phyloP scores from a whole-genome alignment of 2,329 filamentous ascomycete species.

The Aspergillus sp. region DNA sequence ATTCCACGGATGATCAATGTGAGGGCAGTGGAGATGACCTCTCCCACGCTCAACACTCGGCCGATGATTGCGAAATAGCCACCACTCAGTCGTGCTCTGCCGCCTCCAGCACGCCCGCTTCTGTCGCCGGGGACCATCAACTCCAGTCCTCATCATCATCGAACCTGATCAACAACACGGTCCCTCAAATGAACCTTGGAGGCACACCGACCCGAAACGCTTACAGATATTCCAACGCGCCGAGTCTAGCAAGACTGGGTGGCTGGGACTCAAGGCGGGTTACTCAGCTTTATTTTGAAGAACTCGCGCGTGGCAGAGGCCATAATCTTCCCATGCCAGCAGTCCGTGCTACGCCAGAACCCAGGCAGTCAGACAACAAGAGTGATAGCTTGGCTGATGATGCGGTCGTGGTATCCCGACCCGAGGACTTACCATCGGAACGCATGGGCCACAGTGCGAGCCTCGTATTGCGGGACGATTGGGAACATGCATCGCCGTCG shows the following conservation, averaged over 20 bases:
- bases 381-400: constrained; percentile 35
- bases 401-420: constrained; percentile 33
- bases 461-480: constrained; percentile 46
- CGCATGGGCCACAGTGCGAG: constrained; percentile 40
- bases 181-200: constrained; percentile 40
- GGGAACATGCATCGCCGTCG: constrained; percentile 50
- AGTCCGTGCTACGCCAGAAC: constrained; percentile 23
- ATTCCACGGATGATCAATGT: constrained; percentile 34
- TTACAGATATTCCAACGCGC: constrained; percentile 49
- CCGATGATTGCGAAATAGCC: constrained; percentile 28
- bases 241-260: constrained; percentile 53
- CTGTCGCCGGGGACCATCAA: constrained; percentile 34
- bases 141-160: not conserved
- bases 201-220: constrained; percentile 38
- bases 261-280: constrained; percentile 56
- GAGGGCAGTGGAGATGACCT: constrained; percentile 39
- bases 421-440: constrained; percentile 30
- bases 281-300: constrained; percentile 55
- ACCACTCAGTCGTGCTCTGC: constrained; percentile 38
- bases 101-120: constrained; percentile 33
- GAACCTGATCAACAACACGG: constrained; percentile 32
- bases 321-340: constrained; percentile 23
- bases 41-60: constrained; percentile 27
- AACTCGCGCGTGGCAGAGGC: constrained; percentile 40
- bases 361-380: constrained; percentile 17